Percentiles rank a stretch among this genome's conserved stretches.
Conservation (phyloP, 2,329 filamentous ascomycete genomes). For the Ophiostoma pallidulum region DNA sequence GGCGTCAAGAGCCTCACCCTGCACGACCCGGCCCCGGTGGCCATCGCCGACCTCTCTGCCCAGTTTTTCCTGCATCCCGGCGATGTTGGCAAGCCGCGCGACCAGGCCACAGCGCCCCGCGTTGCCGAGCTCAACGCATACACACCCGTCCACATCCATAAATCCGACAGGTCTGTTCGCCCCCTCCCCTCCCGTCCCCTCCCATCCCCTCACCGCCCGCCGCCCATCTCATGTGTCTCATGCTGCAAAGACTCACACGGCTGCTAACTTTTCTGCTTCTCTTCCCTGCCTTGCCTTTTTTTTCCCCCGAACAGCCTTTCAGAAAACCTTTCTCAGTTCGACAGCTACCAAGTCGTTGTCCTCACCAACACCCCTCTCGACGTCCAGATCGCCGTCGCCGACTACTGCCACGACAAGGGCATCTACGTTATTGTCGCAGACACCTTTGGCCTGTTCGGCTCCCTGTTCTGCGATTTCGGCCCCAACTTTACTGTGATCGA, state of each 20-base stretch:
- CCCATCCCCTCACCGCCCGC: no score
- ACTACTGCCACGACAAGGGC: conserved; percentile 89
- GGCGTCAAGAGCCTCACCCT: conserved; percentile 96
- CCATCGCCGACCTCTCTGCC: conserved; percentile 82
- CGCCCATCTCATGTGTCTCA: no score
- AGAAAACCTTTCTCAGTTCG: conserved; percentile 68
- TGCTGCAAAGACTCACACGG: no score
- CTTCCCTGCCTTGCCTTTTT: neutral
- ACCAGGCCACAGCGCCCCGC: conserved; percentile 74
- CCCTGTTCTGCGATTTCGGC: conserved; percentile 95
- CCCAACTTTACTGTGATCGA: conserved; percentile 88
- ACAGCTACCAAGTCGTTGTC: conserved; percentile 87
- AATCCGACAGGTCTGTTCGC: conserved; percentile 40
- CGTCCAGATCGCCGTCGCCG: conserved; percentile 73
- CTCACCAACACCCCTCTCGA: conserved; percentile 75
- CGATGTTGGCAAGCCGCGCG: conserved; percentile 88
- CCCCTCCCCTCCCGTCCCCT: neutral
- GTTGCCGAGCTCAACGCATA: conserved; percentile 95
- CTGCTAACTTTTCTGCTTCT: no score
- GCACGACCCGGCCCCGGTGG: conserved; percentile 76
- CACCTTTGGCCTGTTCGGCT: conserved; percentile 88
- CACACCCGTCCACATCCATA: conserved; percentile 75
- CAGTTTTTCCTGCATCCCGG: conserved; percentile 90
- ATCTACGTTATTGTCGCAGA: conserved; percentile 85
- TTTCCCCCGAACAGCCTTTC: conserved; percentile 46